A percentile compares a stretch with the other conserved stretches of the same genome.
Evolutionary conservation across 169 alveolate genomes (phyloP).

Genomic region (Sarcocystis neurona): DNA sequence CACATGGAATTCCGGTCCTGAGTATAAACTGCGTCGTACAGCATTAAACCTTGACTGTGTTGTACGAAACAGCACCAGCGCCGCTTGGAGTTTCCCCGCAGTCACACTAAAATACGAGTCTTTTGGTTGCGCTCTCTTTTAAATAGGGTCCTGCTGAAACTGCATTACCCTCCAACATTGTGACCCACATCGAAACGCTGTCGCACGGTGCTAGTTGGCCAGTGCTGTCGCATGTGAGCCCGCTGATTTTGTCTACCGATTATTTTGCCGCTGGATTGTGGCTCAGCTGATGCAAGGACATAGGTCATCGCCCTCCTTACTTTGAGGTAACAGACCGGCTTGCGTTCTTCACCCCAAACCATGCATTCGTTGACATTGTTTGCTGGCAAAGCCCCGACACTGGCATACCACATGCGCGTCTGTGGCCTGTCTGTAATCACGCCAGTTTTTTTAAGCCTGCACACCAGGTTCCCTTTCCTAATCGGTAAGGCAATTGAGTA

Average conservation of each 20-base stretch:
- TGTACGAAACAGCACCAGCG: too few species aligned
- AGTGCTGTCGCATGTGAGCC: not conserved
- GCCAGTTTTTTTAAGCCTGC: conserved; percentile 45
- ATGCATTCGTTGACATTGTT: conserved; percentile 18
- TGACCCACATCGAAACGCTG: too few species aligned
- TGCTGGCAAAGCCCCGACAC: conserved; percentile 35
- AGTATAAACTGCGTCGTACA: too few species aligned
- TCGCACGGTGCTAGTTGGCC: too few species aligned
- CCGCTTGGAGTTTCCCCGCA: too few species aligned
- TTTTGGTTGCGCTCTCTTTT: too few species aligned
- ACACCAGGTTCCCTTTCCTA: conserved; percentile 43
- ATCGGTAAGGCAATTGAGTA: conserved; percentile 14
- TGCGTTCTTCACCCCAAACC: conserved; percentile 52
- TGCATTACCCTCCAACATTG: too few species aligned
- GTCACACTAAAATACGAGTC: too few species aligned
- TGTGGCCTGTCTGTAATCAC: conserved; percentile 42
- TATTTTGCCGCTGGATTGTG: not conserved
- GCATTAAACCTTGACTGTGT: too few species aligned
- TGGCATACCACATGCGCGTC: conserved; percentile 46
- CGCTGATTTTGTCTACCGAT: not conserved
- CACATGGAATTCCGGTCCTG: too few species aligned
- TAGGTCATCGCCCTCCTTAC: conserved; percentile 10
- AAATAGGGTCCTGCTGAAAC: too few species aligned
- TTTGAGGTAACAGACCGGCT: conserved; percentile 21
- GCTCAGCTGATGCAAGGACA: not conserved